Evolutionary conservation across 2,329 filamentous ascomycete species (phyloP), one percentile per base, ranked within the genome.

Genomic region (Pseudogymnoascus sp.): DNA sequence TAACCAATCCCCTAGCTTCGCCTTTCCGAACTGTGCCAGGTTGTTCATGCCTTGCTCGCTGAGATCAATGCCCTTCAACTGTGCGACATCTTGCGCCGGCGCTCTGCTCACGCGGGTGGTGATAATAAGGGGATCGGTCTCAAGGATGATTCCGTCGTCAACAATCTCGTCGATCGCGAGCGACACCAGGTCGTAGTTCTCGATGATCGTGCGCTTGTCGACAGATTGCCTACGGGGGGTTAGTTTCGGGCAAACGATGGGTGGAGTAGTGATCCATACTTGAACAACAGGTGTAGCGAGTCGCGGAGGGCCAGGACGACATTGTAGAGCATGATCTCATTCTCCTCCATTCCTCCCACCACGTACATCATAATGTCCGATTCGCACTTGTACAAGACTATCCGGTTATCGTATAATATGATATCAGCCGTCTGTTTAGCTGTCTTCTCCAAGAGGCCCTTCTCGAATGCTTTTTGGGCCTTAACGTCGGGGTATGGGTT

Each of bases 321-420:
- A 74, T 93, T 96, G 79, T 97, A 97, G 59, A 99, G 82, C 74
- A 99, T 80, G 61, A 99, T 89, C 78, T 99, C 94, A 75, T 97
- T 99, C 82, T 99, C 94, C 60, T 97, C 91, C 60, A 90, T 83
- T 60, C 87, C 86, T 66, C 93, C 93, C 9, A 99, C 90, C 25
- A 97, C 89, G 74, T 97, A 97, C 50, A 90, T 85, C 88, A 97
- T 97, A 62, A 97, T 89, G 75, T 99, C 94, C 69, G 90, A 92
- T 80, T 99, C 94, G 79, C 89, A 89, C 85, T 99, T 99, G 82
- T 97, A 99, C 59, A 97, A 87, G 61, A 97, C 91, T 64, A 99
- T 88, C 70, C 91, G 86, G 78, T 95, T 95, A 77, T 99, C 94
- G 78, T 97, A 97, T 61, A 99, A 85, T 69, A 99, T 95, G 70